Evolutionary conservation across 148 eudicot species (phyloP), one percentile per base, ranked within the genome.

Genomic region (Mesembryanthemum crystallinum): DNA sequence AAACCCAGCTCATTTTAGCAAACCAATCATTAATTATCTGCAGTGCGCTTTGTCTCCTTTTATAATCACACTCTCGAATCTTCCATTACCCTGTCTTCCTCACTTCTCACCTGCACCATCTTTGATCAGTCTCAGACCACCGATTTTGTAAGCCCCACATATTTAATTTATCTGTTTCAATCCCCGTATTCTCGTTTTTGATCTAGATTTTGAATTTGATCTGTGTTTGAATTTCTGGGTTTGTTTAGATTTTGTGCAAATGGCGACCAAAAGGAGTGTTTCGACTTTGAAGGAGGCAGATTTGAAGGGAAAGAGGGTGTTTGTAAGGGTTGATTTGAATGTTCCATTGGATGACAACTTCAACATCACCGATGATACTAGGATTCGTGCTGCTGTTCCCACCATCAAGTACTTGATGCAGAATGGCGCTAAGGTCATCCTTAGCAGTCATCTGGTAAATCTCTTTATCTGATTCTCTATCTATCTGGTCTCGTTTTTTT

Each of bases 261-360:
- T 88, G 91, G 91, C 89, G 83, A 85, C 90, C 7, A 93, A 91
- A 87, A 91, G 79, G 82, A 89, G 98, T 74, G 96, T 91, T 1
- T 92, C 94, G 8, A 84, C 83, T 60, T 79, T 93, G 51, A 82
- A 78, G 66, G 89, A 79, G 17, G 89, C 87, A 0, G 98, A 91
- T 61, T 84, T 93, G 77, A 93, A 93, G 82, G 96, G 98, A 15
- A 93, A 93, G 69, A 86, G 82, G 76, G 96, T 91, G 80, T 91
- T 91, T 73, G 87, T 91, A 27, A 87, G 96, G 55, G 92, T 85
- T 45, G 96, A 89, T 87, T 75, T 91, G 73, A 91, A 91, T 75
- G 92, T 91, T 27, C 96, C 96, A 3, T 83, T 91, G 85, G 92
- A 91, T 81, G 96, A 91, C 52, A 80, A 78, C 43, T 75, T 66